These are phyloP conservation scores for Prunus dulcis DNA, from an alignment of 306 rosid species.

Conservation along the genomic window DNA sequence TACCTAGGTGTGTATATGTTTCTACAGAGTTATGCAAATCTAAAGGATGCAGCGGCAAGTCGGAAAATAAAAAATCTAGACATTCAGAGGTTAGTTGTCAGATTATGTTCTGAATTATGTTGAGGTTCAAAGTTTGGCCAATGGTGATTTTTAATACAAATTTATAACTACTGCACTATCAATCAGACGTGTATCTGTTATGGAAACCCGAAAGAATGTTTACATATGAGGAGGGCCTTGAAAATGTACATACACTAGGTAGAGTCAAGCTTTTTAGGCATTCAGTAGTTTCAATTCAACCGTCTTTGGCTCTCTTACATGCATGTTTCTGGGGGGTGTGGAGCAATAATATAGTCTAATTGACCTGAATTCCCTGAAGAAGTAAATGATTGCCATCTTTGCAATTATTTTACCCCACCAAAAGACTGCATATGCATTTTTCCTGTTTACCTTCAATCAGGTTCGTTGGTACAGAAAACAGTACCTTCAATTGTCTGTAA, in stretches of 20 bases:
- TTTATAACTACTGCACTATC: background rate
- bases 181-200: background rate
- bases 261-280: background rate
- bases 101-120: background rate
- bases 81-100: conserved; percentile 72
- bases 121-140: background rate
- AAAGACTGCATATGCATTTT: background rate
- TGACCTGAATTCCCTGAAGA: background rate
- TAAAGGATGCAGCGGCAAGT: conserved; percentile 77
- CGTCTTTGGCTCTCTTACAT: no score
- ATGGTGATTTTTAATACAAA: background rate
- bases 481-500: background rate
- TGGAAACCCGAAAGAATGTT: background rate
- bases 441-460: background rate
- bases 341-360: background rate
- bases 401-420: background rate
- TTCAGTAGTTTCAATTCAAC: background rate
- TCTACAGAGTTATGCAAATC: conserved; percentile 81
- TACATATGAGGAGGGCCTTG: background rate
- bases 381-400: background rate
- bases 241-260: background rate
- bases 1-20: conserved; percentile 80
- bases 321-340: no score
- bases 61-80: conserved; percentile 68
- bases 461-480: background rate